These are phyloP conservation scores for Boletus fagicola DNA, from an alignment of 768 basidiomycete species.

Conservation along the genomic window DNA sequence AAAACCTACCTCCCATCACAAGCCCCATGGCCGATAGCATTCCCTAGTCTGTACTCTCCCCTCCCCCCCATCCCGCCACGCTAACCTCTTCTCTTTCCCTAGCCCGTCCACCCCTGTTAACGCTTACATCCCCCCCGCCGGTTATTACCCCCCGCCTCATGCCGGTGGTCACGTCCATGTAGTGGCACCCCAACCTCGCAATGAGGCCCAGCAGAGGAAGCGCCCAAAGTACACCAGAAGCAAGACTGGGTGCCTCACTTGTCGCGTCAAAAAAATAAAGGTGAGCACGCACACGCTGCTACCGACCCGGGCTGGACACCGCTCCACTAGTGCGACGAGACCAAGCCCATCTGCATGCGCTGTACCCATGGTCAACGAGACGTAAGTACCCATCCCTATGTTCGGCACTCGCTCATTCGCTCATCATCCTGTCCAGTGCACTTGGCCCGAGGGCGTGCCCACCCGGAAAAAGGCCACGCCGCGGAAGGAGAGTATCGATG, in stretches of 20 bases:
- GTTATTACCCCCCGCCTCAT: constrained; percentile 39
- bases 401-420: constrained; percentile 16
- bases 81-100: constrained; percentile 23
- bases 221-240: constrained; percentile 92
- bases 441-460: constrained; percentile 81
- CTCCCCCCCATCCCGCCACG: constrained; percentile 2
- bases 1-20: constrained; percentile 38
- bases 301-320: constrained; percentile 1
- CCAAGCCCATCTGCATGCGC: constrained; percentile 82
- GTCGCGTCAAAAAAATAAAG: constrained; percentile 94
- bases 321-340: constrained; percentile 76
- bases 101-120: constrained; percentile 38
- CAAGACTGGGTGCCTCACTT: constrained; percentile 93
- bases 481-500: constrained; percentile 59
- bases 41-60: constrained; percentile 47
- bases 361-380: constrained; percentile 85
- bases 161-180: constrained; percentile 43
- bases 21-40: constrained; percentile 51
- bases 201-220: constrained; percentile 61
- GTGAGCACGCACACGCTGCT: constrained; percentile 40
- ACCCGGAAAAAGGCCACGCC: constrained; percentile 62
- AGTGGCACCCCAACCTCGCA: constrained; percentile 46
- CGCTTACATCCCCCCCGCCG: constrained; percentile 41
- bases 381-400: constrained; percentile 39
- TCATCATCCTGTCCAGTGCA: constrained; percentile 50